These are phyloP conservation scores for Yarrowia deformans DNA, from an alignment of 805 yeast genomes.

Conservation along the genomic window DNA sequence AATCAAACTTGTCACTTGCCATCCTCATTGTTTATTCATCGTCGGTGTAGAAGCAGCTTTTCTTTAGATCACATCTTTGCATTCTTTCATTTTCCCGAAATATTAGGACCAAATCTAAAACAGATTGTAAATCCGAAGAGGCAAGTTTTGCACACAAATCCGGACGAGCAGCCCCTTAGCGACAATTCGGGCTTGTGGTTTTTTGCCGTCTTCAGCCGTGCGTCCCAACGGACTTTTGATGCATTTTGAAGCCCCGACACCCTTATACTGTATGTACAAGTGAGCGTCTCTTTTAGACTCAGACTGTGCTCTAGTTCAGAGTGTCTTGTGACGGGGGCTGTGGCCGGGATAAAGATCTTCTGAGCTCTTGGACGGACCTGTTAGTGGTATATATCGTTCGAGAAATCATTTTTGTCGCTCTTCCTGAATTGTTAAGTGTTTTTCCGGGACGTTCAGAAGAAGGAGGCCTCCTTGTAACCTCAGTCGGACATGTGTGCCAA, in stretches of 20 bases:
- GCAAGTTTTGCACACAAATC: not conserved
- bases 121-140: not conserved
- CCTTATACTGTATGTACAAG: not conserved
- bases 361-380: too few relatives aligned
- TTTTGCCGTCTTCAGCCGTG: not conserved
- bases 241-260: conserved; percentile 2
- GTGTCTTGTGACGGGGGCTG: too few relatives aligned
- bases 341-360: too few relatives aligned
- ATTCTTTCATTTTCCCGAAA: not conserved
- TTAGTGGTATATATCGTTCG: too few relatives aligned
- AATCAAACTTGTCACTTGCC: too few relatives aligned
- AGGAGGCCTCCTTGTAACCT: not conserved
- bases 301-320: not conserved
- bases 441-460: too few relatives aligned
- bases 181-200: not conserved
- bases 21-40: too few relatives aligned
- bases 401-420: too few relatives aligned
- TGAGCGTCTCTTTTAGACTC: not conserved
- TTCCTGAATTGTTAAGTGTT: too few relatives aligned
- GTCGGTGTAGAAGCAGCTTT: too few relatives aligned
- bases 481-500: not conserved
- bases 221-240: conserved; percentile 8
- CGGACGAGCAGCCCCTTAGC: conserved; percentile 15
- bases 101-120: too few relatives aligned
- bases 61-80: too few relatives aligned